A percentile compares a stretch with the other conserved stretches of the same genome.
Conservation (phyloP, 257 asterid species). For the Nicotiana otophora region DNA sequence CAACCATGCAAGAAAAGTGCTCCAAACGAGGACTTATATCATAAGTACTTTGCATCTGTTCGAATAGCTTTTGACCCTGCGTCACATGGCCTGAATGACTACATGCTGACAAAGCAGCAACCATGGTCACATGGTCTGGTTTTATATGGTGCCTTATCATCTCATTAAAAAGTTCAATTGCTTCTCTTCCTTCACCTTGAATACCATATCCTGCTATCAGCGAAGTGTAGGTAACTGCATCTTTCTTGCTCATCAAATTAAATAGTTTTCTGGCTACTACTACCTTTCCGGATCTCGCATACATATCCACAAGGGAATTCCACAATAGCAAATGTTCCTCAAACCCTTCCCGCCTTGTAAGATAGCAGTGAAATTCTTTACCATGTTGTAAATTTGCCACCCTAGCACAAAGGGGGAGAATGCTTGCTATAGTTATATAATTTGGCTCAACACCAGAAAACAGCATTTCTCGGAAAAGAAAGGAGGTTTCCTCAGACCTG, state of each 20-base stretch:
- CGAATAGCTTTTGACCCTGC: conserved; percentile 51
- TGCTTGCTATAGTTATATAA: conserved; percentile 68
- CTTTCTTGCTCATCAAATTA: conserved; percentile 52
- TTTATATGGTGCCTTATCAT: conserved; percentile 50
- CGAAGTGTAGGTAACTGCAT: conserved; percentile 80
- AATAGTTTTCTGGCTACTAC: conserved; percentile 59
- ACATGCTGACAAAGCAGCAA: conserved; percentile 73
- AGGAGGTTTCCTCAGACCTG: conserved; percentile 56
- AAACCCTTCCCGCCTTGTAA: conserved; percentile 44
- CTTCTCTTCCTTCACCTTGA: conserved; percentile 66
- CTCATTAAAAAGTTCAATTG: conserved; percentile 57
- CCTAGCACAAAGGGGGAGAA: conserved; percentile 81
- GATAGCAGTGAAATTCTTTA: conserved; percentile 74
- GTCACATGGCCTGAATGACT: conserved; percentile 83
- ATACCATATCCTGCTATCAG: conserved; percentile 75
- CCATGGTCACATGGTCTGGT: conserved; percentile 77
- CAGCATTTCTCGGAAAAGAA: conserved; percentile 60
- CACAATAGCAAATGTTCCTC: conserved; percentile 44
- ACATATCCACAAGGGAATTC: conserved; percentile 78
- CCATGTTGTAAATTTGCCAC: conserved; percentile 71
- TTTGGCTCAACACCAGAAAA: conserved; percentile 51
- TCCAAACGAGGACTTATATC: conserved; percentile 53
- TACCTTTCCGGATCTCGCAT: conserved; percentile 78
- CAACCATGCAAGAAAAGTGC: conserved; percentile 81
- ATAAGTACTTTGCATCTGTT: conserved; percentile 52